Base-by-base conservation (phyloP, 192 early-diverging fungal species). In the Linnemannia exigua region DNA sequence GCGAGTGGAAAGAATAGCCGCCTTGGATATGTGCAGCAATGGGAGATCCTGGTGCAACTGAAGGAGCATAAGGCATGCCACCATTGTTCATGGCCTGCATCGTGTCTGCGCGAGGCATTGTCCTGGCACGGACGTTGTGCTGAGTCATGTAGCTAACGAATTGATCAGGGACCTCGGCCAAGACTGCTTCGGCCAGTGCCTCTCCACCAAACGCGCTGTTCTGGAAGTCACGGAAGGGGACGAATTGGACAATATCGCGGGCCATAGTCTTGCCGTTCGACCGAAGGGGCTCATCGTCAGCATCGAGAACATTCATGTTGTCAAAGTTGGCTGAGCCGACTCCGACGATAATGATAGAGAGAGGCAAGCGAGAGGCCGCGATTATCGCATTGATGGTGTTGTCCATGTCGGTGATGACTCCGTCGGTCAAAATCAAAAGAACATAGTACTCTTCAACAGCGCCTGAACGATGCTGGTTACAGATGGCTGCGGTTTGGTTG, bases 221-320 rank as follows among this genome's bases (percentile, higher is more conserved):
- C 75, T 77, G 70, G 70, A 88, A 84, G 15, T 87, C 83, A 33
- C 89, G 83, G 68, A 90, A 91, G 17, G 92, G 89, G 46, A 93
- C 92, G 76, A 93, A 93, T 74, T 93, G 92, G 63, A 93, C 92
- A 71, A 92, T 92, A 72, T 93, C 92, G 14, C 92, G 90, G 33
- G 90, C 89, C 75, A 88, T 88, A 15, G 69, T 67, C 31, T 48
- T 36, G 44, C 84, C 78, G n/a, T 83, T 84, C 33, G 63, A 74
- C 22, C 87, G 79, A 35, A 90, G 35, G 35, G 88, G 76, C 70
- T 76, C 79, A n/a, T 75, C 89, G 68, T 93, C 92, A 0, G 80
- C 89, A 82, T 93, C 92, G 48, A 93, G 88, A 20, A 85, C 68
- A 31, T 91, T 74, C 92, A 93, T 93, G 51, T 86, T 89, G 33